Evolutionary conservation across 2,329 filamentous ascomycete genomes (phyloP), one percentile per base, ranked within the genome.

Genomic region (Dactylella cylindrospora): DNA sequence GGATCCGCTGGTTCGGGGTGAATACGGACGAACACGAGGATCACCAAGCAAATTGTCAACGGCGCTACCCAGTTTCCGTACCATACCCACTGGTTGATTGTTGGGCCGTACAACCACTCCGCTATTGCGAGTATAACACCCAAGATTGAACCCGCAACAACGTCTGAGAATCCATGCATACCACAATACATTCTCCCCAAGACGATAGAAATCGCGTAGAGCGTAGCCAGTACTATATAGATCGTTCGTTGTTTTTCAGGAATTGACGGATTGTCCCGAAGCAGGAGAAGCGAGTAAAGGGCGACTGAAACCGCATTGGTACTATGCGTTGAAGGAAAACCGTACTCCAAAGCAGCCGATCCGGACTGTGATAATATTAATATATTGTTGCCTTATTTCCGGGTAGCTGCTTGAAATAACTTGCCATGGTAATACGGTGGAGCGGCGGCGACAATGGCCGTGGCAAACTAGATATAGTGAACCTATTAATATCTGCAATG

Each of bases 131-230:
- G 78, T 4, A 80, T 73, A 8, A 84, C 85, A 25, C 93, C 93
- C 52, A 96, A 78, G 10, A 83, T 68, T 50, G 85, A 88, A 5
- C 93, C 93, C 53, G 93, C 73, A 10, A 93, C 74, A 19, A 97
- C 90, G 73, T 98, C 93, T 35, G 93, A 78, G 74, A 97, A 95
- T 8, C 93, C 93, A 74, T 98, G 93, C 93, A 98, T 98, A 64
- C 93, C 93, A 71, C 93, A 98, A 76, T 98, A 97, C 28, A 98
- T 77, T 15, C 93, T 84, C 4, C 93, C 93, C 65, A 97, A 76
- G 32, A 96, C 81, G 70, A 98, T 97, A 20, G 91, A 96, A 9
- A 82, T 75, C 26, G 88, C 88, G 71, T 97, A 98, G 68, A 88
- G 84, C 72, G 93, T 94, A 32, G 85, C 84, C 4, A 88, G 73